Percentiles rank a stretch among this genome's conserved stretches.
Conservation (phyloP, 768 basidiomycete species). For the Suillus americanus region DNA sequence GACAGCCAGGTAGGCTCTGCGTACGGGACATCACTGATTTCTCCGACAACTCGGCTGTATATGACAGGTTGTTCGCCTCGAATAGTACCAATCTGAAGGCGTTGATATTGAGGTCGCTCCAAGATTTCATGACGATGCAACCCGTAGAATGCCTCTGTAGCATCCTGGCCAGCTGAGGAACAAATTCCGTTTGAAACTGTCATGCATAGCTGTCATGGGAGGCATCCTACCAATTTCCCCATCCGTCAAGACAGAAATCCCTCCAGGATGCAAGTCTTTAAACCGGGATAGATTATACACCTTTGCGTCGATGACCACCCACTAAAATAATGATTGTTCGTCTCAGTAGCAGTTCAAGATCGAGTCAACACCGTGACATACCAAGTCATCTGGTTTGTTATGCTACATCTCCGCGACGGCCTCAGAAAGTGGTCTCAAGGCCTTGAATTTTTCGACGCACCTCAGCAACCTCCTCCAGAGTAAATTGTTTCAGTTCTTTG, state of each 20-base stretch:
- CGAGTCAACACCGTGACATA: conserved; percentile 34
- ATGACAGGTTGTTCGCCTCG: conserved; percentile 61
- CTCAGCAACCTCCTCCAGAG: conserved; percentile 59
- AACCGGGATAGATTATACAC: conserved; percentile 85
- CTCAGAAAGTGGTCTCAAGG: not conserved
- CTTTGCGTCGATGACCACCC: conserved; percentile 83
- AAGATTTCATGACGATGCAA: conserved; percentile 88
- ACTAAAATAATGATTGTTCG: conserved; percentile 39
- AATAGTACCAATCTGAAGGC: conserved; percentile 74
- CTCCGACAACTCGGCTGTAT: conserved; percentile 48
- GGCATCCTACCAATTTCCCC: conserved; percentile 63
- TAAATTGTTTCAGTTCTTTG: conserved; percentile 43
- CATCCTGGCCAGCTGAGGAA: conserved; percentile 73
- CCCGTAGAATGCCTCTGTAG: conserved; percentile 84
- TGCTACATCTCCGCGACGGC: conserved; percentile 43
- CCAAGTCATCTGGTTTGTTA: conserved; percentile 75
- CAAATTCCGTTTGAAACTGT: not conserved
- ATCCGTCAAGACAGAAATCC: conserved; percentile 74
- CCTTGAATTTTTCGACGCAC: conserved; percentile 28
- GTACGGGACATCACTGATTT: conserved; percentile 77
- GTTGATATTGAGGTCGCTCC: conserved; percentile 66
- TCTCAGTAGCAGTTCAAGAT: not conserved
- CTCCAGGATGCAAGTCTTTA: conserved; percentile 81
- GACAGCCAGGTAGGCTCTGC: conserved; percentile 86
- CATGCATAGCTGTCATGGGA: not conserved